A percentile compares a stretch with the other conserved stretches of the same genome.
phyloP scores from a whole-genome alignment of 2,329 filamentous ascomycete species.

The Penicillium brasilianum region DNA sequence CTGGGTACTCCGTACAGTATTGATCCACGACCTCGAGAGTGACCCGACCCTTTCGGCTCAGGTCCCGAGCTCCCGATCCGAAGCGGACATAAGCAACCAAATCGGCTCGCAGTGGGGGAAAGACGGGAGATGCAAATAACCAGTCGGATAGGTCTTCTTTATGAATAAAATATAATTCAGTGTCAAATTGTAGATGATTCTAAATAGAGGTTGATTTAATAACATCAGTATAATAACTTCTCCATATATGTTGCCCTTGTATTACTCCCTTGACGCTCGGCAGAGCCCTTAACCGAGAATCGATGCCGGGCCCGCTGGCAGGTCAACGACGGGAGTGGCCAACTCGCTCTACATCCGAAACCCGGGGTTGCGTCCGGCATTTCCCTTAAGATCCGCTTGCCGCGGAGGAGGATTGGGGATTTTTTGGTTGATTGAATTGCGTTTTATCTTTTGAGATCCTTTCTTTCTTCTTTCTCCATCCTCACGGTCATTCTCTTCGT shows the following conservation, averaged over 20 bases:
- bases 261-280: slow-evolving; percentile 21
- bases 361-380: slow-evolving; percentile 49
- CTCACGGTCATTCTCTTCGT: slow-evolving; percentile 8
- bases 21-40: no score
- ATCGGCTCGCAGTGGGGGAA: slow-evolving; percentile 20
- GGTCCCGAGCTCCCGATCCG: slow-evolving; percentile 22
- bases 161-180: not conserved
- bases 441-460: not conserved
- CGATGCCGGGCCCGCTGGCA: slow-evolving; percentile 33
- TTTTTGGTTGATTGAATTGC: slow-evolving; percentile 13
- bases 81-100: slow-evolving; percentile 32
- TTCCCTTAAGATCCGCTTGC: slow-evolving; percentile 35
- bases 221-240: no score
- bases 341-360: slow-evolving; percentile 32
- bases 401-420: slow-evolving; percentile 10
- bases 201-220: not conserved
- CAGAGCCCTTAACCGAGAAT: slow-evolving; percentile 46
- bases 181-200: not conserved
- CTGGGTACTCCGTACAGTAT: no score
- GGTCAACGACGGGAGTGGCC: slow-evolving; percentile 28
- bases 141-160: not conserved
- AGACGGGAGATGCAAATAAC: not conserved
- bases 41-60: slow-evolving; percentile 1
- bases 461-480: slow-evolving; percentile 12
- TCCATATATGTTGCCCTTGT: no score